These are phyloP conservation scores for Aureococcus anophagefferens DNA, from an alignment of 108 stramenopile genomes.

Conservation along the genomic window DNA sequence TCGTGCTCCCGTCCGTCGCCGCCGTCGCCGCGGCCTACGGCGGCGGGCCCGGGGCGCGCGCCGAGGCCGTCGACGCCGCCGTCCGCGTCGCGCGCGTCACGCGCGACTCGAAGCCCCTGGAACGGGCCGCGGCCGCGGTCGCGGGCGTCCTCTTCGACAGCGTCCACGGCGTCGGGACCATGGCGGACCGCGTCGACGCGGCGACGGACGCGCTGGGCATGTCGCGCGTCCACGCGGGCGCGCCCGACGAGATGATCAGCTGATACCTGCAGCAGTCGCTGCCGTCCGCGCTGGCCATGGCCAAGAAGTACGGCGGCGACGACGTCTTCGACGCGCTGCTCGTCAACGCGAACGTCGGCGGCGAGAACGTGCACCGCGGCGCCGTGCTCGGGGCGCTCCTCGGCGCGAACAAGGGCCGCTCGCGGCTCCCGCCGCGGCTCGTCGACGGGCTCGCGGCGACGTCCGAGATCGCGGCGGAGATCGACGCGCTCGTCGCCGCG, in stretches of 20 bases:
- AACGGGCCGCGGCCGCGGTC: conserved; percentile 37
- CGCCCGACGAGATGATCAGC: conserved; percentile 38
- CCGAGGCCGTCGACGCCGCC: conserved; percentile 25
- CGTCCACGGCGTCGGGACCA: conserved; percentile 10
- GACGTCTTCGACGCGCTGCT: conserved; percentile 53
- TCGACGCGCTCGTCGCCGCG: conserved; percentile 49
- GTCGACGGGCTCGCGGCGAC: conserved; percentile 41
- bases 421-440: conserved; percentile 35
- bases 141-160: conserved; percentile 28
- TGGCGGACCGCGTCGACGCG: conserved; percentile 21
- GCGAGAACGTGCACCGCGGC: conserved; percentile 78
- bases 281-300: conserved; percentile 55
- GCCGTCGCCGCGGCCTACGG: conserved; percentile 38
- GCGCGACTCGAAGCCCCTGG: conserved; percentile 40
- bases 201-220: conserved; percentile 29
- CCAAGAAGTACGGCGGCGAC: conserved; percentile 51
- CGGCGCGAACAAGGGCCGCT: conserved; percentile 52
- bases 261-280: conserved; percentile 63
- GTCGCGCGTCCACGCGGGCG: conserved; percentile 15
- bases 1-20: conserved; percentile 59
- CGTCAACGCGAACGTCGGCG: conserved; percentile 72
- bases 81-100: conserved; percentile 48
- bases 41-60: conserved; percentile 3
- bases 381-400: conserved; percentile 64
- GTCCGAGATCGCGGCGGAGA: conserved; percentile 41